These are phyloP conservation scores for Trypanosomatidae sp. DNA, from an alignment of 208 protist species.

Conservation along the genomic window DNA sequence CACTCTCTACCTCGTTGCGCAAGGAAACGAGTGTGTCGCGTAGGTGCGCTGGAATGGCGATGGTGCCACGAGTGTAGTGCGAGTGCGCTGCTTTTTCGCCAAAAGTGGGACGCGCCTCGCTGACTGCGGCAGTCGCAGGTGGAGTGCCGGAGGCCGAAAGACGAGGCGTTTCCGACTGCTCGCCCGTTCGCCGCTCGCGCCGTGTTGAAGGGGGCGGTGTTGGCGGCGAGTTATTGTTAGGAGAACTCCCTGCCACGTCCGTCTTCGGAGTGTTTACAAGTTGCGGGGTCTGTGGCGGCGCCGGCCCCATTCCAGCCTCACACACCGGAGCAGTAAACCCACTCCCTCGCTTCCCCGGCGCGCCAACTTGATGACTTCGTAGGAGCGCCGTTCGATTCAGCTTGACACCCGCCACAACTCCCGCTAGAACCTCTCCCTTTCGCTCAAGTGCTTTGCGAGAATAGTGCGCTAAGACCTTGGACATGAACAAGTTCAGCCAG, in stretches of 20 bases:
- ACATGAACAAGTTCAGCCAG: conserved; percentile 81
- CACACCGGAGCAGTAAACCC: no score
- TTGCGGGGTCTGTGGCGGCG: no score
- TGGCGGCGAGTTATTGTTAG: not conserved
- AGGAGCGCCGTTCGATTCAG: conserved; percentile 40
- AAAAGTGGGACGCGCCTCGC: not conserved
- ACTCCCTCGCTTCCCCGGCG: not conserved
- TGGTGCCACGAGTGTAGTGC: conserved; percentile 33
- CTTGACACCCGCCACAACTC: conserved; percentile 52
- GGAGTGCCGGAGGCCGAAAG: not conserved
- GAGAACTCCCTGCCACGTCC: not conserved
- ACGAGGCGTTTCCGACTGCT: not conserved
- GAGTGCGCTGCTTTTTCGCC: conserved; percentile 9
- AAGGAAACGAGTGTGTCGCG: conserved; percentile 27
- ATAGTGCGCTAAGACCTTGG: conserved; percentile 66
- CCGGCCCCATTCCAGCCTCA: not conserved
- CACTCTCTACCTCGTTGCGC: conserved; percentile 49
- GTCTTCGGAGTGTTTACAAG: no score
- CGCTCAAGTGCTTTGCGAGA: conserved; percentile 54
- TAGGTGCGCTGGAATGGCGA: conserved; percentile 25
- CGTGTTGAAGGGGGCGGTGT: no score
- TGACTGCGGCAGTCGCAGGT: not conserved
- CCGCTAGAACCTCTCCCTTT: conserved; percentile 15
- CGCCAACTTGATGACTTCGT: conserved; percentile 13
- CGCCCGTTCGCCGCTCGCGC: not conserved